Evolutionary conservation across 2,329 filamentous ascomycete species (phyloP), one percentile per base, ranked within the genome.

Genomic region (Xylaria sp.): DNA sequence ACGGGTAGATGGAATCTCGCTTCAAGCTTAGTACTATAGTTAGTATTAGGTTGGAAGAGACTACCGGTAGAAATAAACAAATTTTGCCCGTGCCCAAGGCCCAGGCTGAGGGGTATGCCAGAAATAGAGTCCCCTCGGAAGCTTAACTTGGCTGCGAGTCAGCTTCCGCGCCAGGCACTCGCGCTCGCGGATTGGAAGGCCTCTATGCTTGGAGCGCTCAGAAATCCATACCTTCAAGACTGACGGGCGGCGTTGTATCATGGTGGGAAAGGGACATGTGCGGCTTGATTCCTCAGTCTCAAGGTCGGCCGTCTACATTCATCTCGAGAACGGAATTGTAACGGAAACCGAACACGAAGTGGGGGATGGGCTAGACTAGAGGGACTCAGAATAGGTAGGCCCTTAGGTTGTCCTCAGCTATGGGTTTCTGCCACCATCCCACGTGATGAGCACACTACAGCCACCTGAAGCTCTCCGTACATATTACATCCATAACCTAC

Each of bases 331-430:
- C 14, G 31, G 33, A 58, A 58, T 57, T 42, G 49, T 54, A 54
- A 57, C 37, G 23, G 47, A 57, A 57, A 62, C 37, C 25, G 25
- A 54, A 53, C 47, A 42, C 40, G 47, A 53, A 28, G 60, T 63
- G 60, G 60, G 60, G 28, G 28, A 31, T 31, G 28, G 28, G 53
- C 54, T 58, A 5, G 21, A 31, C 45, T 50, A 57, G 12, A 45
- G 31, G 37, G 38, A 12, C 37, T 58, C n/a, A 25, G 55, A 31
- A 63, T 50, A 54, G 31, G 42, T 47, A n/a, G n/a, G n/a, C n/a
- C n/a, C n/a, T n/a, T n/a, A n/a, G n/a, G n/a, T n/a, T n/a, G n/a
- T n/a, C n/a, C n/a, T n/a, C n/a, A 57, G 35, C 19, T 52, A 40
- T n/a, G n/a, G n/a, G n/a, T 45, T 25, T 6, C 15, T 17, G 23